phyloP scores from a whole-genome alignment of 208 protist genomes.

The Leishmania major region DNA sequence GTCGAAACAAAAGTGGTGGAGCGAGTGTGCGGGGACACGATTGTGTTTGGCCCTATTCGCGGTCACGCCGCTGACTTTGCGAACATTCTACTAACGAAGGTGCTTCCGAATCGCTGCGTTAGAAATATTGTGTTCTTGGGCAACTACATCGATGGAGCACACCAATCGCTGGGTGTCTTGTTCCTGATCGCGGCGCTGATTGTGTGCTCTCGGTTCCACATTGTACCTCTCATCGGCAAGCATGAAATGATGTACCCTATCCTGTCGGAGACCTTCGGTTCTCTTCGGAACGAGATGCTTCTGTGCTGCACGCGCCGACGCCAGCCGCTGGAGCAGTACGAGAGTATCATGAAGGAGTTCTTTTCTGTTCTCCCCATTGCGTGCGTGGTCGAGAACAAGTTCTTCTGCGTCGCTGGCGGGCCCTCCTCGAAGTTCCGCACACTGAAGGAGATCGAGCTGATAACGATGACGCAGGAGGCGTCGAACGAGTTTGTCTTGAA shows the following conservation, averaged over 20 bases:
- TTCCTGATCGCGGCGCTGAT: conserved; percentile 69
- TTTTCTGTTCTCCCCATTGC: conserved; percentile 65
- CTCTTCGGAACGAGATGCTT: conserved; percentile 65
- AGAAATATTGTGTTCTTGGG: conserved; percentile 76
- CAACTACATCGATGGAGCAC: conserved; percentile 85
- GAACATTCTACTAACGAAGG: conserved; percentile 53
- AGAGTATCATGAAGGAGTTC: conserved; percentile 53
- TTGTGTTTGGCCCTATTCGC: conserved; percentile 72
- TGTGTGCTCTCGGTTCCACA: conserved; percentile 43
- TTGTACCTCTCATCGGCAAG: conserved; percentile 68
- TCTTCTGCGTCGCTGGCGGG: conserved; percentile 76
- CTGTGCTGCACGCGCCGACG: conserved; percentile 41
- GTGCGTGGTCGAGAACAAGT: conserved; percentile 67
- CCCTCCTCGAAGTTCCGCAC: conserved; percentile 52
- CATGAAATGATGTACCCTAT: conserved; percentile 85
- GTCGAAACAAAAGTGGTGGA: conserved; percentile 25
- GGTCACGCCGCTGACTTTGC: conserved; percentile 79
- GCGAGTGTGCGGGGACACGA: conserved; percentile 43
- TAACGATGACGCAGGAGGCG: conserved; percentile 18
- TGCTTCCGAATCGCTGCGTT: conserved; percentile 34
- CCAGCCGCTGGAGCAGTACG: conserved; percentile 42
- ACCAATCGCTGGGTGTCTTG: conserved; percentile 74
- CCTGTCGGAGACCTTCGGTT: conserved; percentile 70
- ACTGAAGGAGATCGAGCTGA: conserved; percentile 45
- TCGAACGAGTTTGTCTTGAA: conserved; percentile 79